Evolutionary conservation across 140 eudicot genomes (phyloP).

Genomic region (Erigeron philadelphicus): DNA sequence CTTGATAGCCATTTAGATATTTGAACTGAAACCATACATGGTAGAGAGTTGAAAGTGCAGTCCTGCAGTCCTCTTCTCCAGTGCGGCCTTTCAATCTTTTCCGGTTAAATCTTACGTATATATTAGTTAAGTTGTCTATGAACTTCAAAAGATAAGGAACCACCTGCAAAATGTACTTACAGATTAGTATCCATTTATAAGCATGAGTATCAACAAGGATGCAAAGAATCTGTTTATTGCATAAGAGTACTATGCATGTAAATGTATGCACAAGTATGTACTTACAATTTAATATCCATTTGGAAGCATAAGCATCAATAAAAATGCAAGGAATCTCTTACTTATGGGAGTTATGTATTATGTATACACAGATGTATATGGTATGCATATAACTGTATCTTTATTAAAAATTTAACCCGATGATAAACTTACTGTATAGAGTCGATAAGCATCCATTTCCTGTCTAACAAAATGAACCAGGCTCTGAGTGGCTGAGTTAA

Average conservation of each 20-base stretch:
- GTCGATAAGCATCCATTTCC: slow-evolving; percentile 94
- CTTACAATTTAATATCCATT: slow-evolving; percentile 4
- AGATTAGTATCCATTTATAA: slow-evolving; percentile 6
- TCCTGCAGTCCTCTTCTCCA: slow-evolving; percentile 76
- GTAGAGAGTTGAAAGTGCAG: slow-evolving; percentile 88
- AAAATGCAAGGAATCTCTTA: not conserved
- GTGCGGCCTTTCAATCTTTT: slow-evolving; percentile 88
- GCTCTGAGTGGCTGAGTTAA: slow-evolving; percentile 85
- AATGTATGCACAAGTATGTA: not conserved
- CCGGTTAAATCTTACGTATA: slow-evolving; percentile 79
- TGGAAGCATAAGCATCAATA: not conserved
- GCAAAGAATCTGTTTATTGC: not conserved
- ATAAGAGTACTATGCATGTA: not conserved
- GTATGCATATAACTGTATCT: not conserved
- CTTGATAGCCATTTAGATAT: not conserved
- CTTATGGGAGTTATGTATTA: too few species aligned
- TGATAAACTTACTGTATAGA: slow-evolving; percentile 64
- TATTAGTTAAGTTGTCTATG: slow-evolving; percentile 73
- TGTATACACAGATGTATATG: too few species aligned
- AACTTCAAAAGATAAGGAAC: slow-evolving; percentile 83
- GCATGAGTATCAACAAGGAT: not conserved
- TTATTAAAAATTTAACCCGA: not conserved
- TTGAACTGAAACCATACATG: slow-evolving; percentile 39
- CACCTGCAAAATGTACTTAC: slow-evolving; percentile 42
- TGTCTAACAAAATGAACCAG: slow-evolving; percentile 87